Percentiles rank a stretch among this genome's conserved stretches.
These are phyloP conservation scores for Exutisphaerella laricina DNA, from an alignment of 2,329 filamentous ascomycete genomes.

Conservation along the genomic window DNA sequence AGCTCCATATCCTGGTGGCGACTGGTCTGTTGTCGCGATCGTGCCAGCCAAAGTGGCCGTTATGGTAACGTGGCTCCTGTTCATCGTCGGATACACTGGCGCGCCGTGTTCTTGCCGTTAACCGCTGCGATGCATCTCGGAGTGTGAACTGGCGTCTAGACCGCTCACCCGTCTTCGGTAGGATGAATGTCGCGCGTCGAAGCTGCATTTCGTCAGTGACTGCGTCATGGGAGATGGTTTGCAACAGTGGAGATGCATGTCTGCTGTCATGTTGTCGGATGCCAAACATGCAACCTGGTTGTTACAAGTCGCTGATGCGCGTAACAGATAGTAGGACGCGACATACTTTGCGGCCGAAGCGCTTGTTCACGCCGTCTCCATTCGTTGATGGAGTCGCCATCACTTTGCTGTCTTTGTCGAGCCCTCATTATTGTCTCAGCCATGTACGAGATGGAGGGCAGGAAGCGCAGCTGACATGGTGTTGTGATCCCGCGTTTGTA, in stretches of 20 bases:
- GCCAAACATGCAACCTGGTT: neutral
- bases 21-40: neutral
- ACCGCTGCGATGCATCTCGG: slow-evolving; percentile 43
- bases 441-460: no score
- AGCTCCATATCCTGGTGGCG: slow-evolving; percentile 8
- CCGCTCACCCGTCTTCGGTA: slow-evolving; percentile 80
- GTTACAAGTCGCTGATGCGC: neutral
- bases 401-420: neutral
- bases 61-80: slow-evolving; percentile 30
- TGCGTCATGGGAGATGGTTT: neutral
- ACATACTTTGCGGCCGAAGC: neutral
- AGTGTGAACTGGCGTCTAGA: slow-evolving; percentile 74
- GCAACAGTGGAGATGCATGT: neutral
- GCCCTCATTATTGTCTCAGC: neutral
- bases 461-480: no score
- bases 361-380: neutral
- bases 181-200: slow-evolving; percentile 78
- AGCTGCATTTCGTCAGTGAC: slow-evolving; percentile 37
- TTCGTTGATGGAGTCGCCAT: neutral
- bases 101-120: slow-evolving; percentile 1
- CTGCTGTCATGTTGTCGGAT: neutral
- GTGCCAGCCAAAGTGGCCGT: slow-evolving; percentile 7
- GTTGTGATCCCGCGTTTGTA: no score
- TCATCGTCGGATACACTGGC: slow-evolving; percentile 36
- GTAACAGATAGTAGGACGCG: neutral